phyloP scores from a whole-genome alignment of 805 yeast genomes.

The Kregervanrija pseudodelftensis region DNA sequence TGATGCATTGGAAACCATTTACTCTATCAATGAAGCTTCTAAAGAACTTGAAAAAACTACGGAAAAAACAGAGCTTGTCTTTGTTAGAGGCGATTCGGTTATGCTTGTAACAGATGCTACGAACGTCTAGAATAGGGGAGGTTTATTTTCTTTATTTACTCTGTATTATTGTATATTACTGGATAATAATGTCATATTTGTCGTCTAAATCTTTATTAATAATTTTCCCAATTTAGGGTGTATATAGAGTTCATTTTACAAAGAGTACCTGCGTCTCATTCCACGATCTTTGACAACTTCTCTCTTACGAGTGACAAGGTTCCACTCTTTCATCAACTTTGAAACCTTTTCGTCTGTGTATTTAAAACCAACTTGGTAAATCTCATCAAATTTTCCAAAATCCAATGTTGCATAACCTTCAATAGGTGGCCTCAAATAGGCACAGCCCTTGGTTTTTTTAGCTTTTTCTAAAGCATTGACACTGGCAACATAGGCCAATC shows the following conservation, averaged over 20 bases:
- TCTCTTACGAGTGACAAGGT: constrained; percentile 21
- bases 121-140: constrained; percentile 13
- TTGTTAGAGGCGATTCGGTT: constrained; percentile 97
- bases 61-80: constrained; percentile 77
- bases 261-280: constrained; percentile 56
- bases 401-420: constrained; percentile 89
- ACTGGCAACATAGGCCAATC: constrained; percentile 90
- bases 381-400: constrained; percentile 86
- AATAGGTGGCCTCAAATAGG: constrained; percentile 89
- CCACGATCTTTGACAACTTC: constrained; percentile 22
- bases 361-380: constrained; percentile 68
- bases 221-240: background rate
- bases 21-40: constrained; percentile 44
- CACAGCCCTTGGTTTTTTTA: constrained; percentile 74
- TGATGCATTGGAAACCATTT: constrained; percentile 83
- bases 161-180: background rate
- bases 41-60: constrained; percentile 35
- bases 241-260: constrained; percentile 24
- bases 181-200: constrained; percentile 1
- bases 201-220: background rate
- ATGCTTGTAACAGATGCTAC: constrained; percentile 53
- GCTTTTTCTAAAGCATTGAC: constrained; percentile 90
- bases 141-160: constrained; percentile 1
- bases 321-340: constrained; percentile 39
- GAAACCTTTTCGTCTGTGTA: constrained; percentile 60